phyloP scores from a whole-genome alignment of 2,329 filamentous ascomycete genomes.

The Davidsoniella virescens region DNA sequence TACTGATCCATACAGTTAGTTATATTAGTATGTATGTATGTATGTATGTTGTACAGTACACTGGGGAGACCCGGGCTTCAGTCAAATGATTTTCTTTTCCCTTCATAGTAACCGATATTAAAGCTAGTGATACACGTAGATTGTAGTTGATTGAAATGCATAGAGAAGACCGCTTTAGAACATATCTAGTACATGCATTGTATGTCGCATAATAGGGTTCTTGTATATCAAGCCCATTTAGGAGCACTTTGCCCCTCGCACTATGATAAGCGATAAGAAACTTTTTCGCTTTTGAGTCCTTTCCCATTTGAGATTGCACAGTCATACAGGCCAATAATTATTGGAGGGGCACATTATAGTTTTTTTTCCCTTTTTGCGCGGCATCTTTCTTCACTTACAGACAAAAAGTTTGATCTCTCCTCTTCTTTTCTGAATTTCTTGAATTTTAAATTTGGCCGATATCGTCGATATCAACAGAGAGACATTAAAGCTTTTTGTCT shows the following conservation, averaged over 20 bases:
- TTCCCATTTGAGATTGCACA: too few relatives aligned
- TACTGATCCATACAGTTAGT: too few relatives aligned
- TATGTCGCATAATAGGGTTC: neutral
- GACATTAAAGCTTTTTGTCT: neutral
- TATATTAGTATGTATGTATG: too few relatives aligned
- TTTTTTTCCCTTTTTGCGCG: neutral
- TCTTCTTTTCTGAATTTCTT: neutral
- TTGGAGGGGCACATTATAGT: neutral
- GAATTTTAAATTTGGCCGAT: neutral
- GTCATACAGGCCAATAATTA: neutral
- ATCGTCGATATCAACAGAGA: neutral
- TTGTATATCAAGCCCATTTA: neutral
- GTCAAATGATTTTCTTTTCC: too few relatives aligned
- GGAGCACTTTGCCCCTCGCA: slow-evolving; percentile 9
- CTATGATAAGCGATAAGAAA: slow-evolving; percentile 11
- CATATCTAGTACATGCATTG: too few relatives aligned
- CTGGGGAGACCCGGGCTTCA: too few relatives aligned
- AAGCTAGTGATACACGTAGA: too few relatives aligned
- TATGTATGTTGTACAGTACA: too few relatives aligned
- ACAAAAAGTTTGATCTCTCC: neutral
- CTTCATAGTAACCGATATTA: too few relatives aligned
- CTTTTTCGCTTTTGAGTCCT: slow-evolving; percentile 7
- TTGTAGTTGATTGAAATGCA: too few relatives aligned
- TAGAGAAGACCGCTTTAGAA: too few relatives aligned
- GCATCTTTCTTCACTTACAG: neutral